These are phyloP conservation scores for Xylaria sp. DNA, from an alignment of 2,329 filamentous ascomycete species.

Conservation along the genomic window DNA sequence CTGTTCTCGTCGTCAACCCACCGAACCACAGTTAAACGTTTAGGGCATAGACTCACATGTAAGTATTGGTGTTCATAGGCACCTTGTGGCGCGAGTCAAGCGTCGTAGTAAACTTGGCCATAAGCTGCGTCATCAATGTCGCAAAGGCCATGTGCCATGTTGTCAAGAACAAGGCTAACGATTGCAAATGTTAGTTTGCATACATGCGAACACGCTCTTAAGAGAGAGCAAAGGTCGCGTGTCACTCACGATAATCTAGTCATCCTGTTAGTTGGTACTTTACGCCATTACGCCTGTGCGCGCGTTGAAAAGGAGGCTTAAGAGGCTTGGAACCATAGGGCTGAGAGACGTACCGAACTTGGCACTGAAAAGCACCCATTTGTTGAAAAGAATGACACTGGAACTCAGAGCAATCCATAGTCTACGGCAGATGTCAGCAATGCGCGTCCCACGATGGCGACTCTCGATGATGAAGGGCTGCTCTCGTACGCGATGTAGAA, in stretches of 20 bases:
- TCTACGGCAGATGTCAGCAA: conserved; percentile 40
- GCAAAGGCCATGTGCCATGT: conserved; percentile 74
- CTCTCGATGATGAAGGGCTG: background rate
- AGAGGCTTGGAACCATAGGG: background rate
- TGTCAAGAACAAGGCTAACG: conserved; percentile 61
- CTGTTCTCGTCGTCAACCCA: conserved; percentile 21
- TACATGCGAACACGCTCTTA: background rate
- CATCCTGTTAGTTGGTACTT: conserved; percentile 15
- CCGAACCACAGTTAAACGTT: background rate
- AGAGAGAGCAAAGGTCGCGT: background rate
- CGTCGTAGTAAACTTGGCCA: conserved; percentile 67
- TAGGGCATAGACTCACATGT: conserved; percentile 47
- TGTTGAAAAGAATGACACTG: conserved; percentile 90
- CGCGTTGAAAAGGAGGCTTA: background rate
- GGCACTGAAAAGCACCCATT: conserved; percentile 79
- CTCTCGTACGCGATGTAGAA: conserved; percentile 36
- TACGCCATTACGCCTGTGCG: background rate
- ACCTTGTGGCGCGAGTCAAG: conserved; percentile 68
- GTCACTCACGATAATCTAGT: conserved; percentile 35
- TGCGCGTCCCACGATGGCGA: background rate
- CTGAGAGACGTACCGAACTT: conserved; percentile 69
- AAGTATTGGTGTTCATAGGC: conserved; percentile 66
- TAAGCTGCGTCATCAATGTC: conserved; percentile 68
- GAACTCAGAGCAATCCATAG: conserved; percentile 88
- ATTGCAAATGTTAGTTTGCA: conserved; percentile 10